Evolutionary conservation across 208 protist genomes (phyloP).

Genomic region (Porcisia hertigi): DNA sequence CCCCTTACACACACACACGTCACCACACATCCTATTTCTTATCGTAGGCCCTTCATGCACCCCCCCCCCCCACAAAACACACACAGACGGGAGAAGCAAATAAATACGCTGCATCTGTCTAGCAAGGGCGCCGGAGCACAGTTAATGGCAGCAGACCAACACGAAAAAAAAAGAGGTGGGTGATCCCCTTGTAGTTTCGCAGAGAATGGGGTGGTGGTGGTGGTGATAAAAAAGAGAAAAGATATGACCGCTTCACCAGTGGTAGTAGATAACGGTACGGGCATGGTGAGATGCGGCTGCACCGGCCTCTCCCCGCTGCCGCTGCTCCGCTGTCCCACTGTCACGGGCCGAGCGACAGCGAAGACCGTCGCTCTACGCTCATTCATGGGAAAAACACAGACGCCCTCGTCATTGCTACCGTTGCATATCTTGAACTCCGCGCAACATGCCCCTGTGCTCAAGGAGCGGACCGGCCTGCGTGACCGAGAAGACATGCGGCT

Average conservation of each 20-base stretch:
- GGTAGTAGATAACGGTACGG: slow-evolving; percentile 72
- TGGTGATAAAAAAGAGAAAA: neutral
- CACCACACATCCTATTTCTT: neutral
- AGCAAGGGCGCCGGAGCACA: neutral
- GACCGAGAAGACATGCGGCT: neutral
- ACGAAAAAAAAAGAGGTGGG: neutral
- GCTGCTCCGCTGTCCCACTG: slow-evolving; percentile 94
- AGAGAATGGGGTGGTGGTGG: too few relatives aligned
- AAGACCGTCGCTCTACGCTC: slow-evolving; percentile 29
- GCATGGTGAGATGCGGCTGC: slow-evolving; percentile 97
- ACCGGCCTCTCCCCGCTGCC: slow-evolving; percentile 96
- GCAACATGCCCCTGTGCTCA: neutral
- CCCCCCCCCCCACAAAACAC: neutral
- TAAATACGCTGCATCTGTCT: neutral
- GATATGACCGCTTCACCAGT: slow-evolving; percentile 29
- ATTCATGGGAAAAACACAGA: neutral
- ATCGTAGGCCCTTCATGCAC: too few relatives aligned
- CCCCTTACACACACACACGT: neutral
- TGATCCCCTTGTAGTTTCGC: too few relatives aligned
- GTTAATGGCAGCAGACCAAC: neutral
- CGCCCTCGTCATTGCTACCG: neutral
- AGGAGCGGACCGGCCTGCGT: neutral
- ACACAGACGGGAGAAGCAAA: neutral
- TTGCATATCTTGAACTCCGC: neutral
- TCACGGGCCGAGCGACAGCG: slow-evolving; percentile 93